These are phyloP conservation scores for Cladophialophora chaetospira DNA, from an alignment of 2,329 filamentous ascomycete species.

Conservation along the genomic window DNA sequence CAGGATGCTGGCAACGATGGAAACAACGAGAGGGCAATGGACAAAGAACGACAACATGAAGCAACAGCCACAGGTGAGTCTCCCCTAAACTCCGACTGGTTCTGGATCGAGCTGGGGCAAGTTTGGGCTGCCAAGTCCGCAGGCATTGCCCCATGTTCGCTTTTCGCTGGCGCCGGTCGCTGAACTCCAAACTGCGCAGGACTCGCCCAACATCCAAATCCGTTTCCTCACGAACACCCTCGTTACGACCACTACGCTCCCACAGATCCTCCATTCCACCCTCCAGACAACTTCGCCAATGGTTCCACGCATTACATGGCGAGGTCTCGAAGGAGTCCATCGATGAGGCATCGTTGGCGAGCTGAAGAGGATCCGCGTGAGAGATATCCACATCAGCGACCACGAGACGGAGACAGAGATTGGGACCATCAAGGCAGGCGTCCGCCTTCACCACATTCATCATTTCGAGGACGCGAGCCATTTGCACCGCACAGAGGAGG, in stretches of 20 bases:
- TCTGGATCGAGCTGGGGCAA: constrained; percentile 2
- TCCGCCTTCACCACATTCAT: constrained; percentile 26
- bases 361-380: constrained; percentile 46
- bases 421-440: constrained; percentile 8
- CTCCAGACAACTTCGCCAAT: constrained; percentile 35
- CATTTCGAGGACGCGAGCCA: constrained; percentile 11
- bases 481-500: constrained; percentile 16
- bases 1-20: neutral
- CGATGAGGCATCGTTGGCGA: constrained; percentile 55
- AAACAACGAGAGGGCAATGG: neutral
- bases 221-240: constrained; percentile 9
- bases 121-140: neutral
- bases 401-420: constrained; percentile 39
- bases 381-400: constrained; percentile 26
- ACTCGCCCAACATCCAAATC: constrained; percentile 22
- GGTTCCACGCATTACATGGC: constrained; percentile 51
- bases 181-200: constrained; percentile 29
- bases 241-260: constrained; percentile 4
- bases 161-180: constrained; percentile 2
- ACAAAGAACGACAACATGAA: neutral
- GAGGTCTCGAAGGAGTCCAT: constrained; percentile 52
- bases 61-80: constrained; percentile 6
- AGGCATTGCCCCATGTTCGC: constrained; percentile 1
- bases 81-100: constrained; percentile 4
- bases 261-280: neutral